Evolutionary conservation across 768 basidiomycete genomes (phyloP), one percentile per base, ranked within the genome.

Genomic region (Tricholoma furcatifolium): DNA sequence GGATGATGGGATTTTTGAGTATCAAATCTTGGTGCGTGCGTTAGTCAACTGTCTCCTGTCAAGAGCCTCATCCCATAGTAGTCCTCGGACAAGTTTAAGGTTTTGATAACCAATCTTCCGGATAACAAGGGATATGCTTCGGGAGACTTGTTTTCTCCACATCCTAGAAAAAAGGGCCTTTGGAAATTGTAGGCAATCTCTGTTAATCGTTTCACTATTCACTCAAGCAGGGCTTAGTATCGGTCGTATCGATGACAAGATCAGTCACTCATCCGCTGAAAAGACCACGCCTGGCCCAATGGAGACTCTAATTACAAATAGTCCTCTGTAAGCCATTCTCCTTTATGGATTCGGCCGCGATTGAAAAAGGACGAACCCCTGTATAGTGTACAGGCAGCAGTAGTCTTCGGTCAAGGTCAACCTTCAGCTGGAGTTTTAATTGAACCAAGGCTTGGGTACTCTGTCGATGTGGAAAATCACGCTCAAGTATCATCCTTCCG

Each of bases 161-260:
- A 77, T 50, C 70, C 75, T 0, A 67, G 63, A 8, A 67, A 74
- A 18, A 51, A 65, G 11, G 60, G 65, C 15, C 48, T 72, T 8
- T 77, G 66, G 58, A 70, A 64, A 52, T 52, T 75, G 71, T 73
- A 50, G 4, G 62, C 1, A 20, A 38, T 11, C 17, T 31, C 23
- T 24, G 9, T 31, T 1, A 40, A 9, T 1, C 11, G 3, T 11
- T 14, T 18, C 18, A 15, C 32, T 10, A 23, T 41, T 6, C 4
- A 14, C 45, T 47, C 36, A 47, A 14, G 0, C 6, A 8, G 9
- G 14, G 15, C 12, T 18, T 15, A 73, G 69, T 18, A 62, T 75
- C n/a, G 74, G 74, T 23, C 65, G 78, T 9, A 58, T 71, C 56
- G 58, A 75, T 65, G 72, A 72, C 53, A 67, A 70, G 17, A 63